Evolutionary conservation across 768 basidiomycete species (phyloP), one percentile per base, ranked within the genome.

Genomic region (Hygrophoropsis aurantiaca): DNA sequence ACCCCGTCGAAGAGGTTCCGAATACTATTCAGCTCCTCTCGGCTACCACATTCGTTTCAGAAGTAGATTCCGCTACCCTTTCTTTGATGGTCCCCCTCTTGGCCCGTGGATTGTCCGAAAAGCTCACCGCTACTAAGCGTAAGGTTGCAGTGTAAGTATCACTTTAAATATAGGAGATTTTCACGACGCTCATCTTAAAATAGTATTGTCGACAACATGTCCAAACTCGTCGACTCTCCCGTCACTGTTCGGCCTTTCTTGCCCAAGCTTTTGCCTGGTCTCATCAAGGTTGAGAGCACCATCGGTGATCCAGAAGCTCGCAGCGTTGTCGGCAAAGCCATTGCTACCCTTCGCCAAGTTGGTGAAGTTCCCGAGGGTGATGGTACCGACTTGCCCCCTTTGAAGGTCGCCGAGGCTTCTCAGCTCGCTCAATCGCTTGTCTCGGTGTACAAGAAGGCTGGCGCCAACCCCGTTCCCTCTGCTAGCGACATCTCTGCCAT

Each of bases 221-320:
- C 94, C 64, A 97, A 97, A 76, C 85, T 97, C 62, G 94, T 97
- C 64, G 94, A 95, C 74, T 95, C 92, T 21, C 81, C 86, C 44
- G 73, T 92, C 71, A 95, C 93, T 42, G 94, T 97, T 71, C 88
- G 94, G 62, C 94, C 94, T 50, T 97, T 97, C 87, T 64, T 97
- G 57, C 94, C 93, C 61, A 94, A 90, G 71, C 86, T 97, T 26
- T 84, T 97, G 58, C 94, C 94, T 20, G 93, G 90, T 57, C 79
- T 97, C 47, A 81, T 97, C 78, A 98, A 98, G 84, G 86, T 95
- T 55, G 90, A 95, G 78, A 80, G 81, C 51, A 81, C 87, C 61
- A 92, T 98, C 50, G 94, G 91, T 74, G 97, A 99, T 72, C 97
- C 97, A 46, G 97, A 99, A 70, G 97, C 97, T 38, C 97, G 97